These are phyloP conservation scores for Dictyostelium capitatum DNA, from an alignment of 78 protist species.

Conservation along the genomic window DNA sequence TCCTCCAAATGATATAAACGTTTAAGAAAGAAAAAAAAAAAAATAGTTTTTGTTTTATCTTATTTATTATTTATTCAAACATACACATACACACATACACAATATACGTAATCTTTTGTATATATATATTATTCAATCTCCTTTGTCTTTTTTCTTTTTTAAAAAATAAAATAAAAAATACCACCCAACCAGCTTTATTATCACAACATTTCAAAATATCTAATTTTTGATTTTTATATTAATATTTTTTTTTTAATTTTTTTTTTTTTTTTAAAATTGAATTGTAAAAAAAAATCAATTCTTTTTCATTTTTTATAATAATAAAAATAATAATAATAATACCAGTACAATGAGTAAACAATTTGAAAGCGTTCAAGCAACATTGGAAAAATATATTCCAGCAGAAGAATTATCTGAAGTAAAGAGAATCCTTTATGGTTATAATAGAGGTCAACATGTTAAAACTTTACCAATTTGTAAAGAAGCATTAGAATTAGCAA, in stretches of 20 bases:
- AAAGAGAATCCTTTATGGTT: conserved; percentile 85
- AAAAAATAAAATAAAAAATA: too few species aligned
- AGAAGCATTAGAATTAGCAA: conserved; percentile 63
- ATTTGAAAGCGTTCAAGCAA: conserved; percentile 20
- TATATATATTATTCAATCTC: too few species aligned
- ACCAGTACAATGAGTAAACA: not conserved
- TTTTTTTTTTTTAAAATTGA: not conserved
- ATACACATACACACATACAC: not conserved
- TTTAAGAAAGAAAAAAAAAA: too few species aligned
- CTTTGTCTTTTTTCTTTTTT: too few species aligned
- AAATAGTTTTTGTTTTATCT: too few species aligned
- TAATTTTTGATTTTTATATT: not conserved
- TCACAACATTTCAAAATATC: too few species aligned
- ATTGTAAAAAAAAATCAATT: not conserved
- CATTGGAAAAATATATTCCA: conserved; percentile 80
- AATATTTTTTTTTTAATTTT: not conserved
- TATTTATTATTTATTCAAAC: not conserved
- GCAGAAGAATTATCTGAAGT: conserved; percentile 84
- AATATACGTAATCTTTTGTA: not conserved
- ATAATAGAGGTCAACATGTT: conserved; percentile 63
- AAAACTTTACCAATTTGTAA: conserved; percentile 36
- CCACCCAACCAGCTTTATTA: too few species aligned
- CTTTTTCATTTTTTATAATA: not conserved
- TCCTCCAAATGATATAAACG: conserved; percentile 6
- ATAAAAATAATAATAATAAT: not conserved